Conservation (phyloP, 139 green algal species). For the Coelastrella sp. region DNA sequence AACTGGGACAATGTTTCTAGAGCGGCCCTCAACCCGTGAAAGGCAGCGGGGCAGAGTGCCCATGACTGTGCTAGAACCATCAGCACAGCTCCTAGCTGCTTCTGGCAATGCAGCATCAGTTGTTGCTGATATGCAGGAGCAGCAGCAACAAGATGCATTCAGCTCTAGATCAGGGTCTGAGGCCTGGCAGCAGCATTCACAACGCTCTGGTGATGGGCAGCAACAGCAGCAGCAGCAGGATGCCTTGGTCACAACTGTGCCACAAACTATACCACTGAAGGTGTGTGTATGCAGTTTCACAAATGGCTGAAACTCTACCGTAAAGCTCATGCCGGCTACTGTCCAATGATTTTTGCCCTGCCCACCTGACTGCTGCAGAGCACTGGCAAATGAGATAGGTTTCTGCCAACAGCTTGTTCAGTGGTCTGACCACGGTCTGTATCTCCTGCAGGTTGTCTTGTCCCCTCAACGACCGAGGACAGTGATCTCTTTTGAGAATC, state of each 20-base stretch:
- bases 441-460: constrained; percentile 58
- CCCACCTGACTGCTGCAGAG: too few relatives aligned
- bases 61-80: constrained; percentile 70
- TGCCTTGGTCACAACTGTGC: not conserved
- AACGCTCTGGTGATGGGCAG: not conserved
- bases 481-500: constrained; percentile 76
- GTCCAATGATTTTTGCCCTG: too few relatives aligned
- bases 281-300: not conserved
- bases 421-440: too few relatives aligned
- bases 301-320: too few relatives aligned
- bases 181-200: constrained; percentile 2
- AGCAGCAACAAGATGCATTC: not conserved
- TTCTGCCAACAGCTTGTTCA: too few relatives aligned
- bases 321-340: too few relatives aligned
- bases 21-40: constrained; percentile 63
- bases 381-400: too few relatives aligned
- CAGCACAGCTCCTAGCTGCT: constrained; percentile 43
- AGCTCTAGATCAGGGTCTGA: not conserved
- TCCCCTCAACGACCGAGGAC: constrained; percentile 69
- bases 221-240: constrained; percentile 36
- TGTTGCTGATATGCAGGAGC: not conserved
- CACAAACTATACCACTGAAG: constrained; percentile 8
- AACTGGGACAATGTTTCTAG: not conserved
- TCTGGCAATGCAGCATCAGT: constrained; percentile 7
- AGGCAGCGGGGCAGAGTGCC: constrained; percentile 66